Conservation (phyloP, 2,329 filamentous ascomycete species). For the Arthrobotrys sphaeroides region DNA sequence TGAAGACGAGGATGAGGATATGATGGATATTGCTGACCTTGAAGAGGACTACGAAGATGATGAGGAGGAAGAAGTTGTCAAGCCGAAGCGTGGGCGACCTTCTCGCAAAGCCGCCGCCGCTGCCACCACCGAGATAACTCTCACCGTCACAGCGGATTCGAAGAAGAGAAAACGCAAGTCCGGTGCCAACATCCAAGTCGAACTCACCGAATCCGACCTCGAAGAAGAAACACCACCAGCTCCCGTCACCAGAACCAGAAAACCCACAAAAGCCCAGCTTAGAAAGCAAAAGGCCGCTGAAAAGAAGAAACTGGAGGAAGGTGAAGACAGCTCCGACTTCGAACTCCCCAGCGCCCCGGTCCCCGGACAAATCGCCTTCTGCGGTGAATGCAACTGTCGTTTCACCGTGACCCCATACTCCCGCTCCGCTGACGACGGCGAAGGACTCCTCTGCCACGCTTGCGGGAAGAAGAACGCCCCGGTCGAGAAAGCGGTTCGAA, state of each 20-base stretch:
- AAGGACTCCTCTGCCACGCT: slow-evolving; percentile 55
- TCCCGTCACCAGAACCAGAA: slow-evolving; percentile 5
- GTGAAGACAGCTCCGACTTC: slow-evolving; percentile 7
- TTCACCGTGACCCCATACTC: slow-evolving; percentile 58
- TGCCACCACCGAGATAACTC: slow-evolving; percentile 19
- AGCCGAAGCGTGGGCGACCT: slow-evolving; percentile 12
- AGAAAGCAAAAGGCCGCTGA: slow-evolving; percentile 28
- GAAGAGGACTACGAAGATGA: slow-evolving; percentile 15
- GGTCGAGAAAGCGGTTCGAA: slow-evolving; percentile 47
- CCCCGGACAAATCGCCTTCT: slow-evolving; percentile 57
- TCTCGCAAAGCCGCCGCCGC: slow-evolving; percentile 19
- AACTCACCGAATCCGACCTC: not conserved
- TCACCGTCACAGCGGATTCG: not conserved
- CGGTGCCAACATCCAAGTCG: not conserved
- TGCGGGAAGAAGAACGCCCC: slow-evolving; percentile 56
- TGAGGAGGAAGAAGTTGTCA: slow-evolving; percentile 12
- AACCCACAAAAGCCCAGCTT: slow-evolving; percentile 38
- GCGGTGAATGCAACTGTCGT: slow-evolving; percentile 56
- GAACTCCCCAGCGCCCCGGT: slow-evolving; percentile 12
- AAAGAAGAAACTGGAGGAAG: not conserved
- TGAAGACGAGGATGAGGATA: slow-evolving; percentile 21
- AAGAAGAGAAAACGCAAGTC: slow-evolving; percentile 28
- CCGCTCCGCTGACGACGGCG: slow-evolving; percentile 47
- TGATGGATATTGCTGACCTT: not conserved
- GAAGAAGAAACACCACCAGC: not conserved